A percentile compares a stretch with the other conserved stretches of the same genome.
phyloP scores from a whole-genome alignment of 108 stramenopile species.

The Pseudonitzschia pungens region DNA sequence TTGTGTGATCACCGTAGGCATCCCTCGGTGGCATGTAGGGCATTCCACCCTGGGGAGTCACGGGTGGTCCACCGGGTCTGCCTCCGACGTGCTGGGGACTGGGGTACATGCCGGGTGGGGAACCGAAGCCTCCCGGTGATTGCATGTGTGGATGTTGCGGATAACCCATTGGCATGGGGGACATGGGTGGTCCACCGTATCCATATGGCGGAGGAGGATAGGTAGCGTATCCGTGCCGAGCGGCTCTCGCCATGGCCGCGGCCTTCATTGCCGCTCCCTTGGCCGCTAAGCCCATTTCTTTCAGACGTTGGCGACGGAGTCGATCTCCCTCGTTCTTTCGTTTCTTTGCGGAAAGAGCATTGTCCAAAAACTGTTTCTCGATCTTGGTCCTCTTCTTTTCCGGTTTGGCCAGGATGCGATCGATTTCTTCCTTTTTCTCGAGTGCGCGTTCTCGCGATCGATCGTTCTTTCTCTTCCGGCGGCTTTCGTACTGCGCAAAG shows the following conservation, averaged over 20 bases:
- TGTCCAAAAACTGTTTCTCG: constrained; percentile 60
- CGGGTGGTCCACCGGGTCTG: constrained; percentile 27
- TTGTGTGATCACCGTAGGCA: constrained; percentile 19
- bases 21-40: constrained; percentile 44
- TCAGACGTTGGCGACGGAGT: constrained; percentile 66
- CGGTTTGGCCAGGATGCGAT: constrained; percentile 60
- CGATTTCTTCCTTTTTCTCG: constrained; percentile 76
- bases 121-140: constrained; percentile 49
- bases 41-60: constrained; percentile 29
- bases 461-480: constrained; percentile 69
- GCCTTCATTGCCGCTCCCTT: constrained; percentile 50
- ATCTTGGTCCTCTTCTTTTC: constrained; percentile 70
- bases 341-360: constrained; percentile 58
- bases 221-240: constrained; percentile 16
- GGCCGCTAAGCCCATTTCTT: constrained; percentile 54
- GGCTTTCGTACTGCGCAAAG: constrained; percentile 56
- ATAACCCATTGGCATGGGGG: constrained; percentile 50
- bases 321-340: constrained; percentile 87
- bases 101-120: constrained; percentile 37
- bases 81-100: constrained; percentile 32
- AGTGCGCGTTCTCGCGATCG: constrained; percentile 68
- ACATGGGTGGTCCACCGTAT: constrained; percentile 41
- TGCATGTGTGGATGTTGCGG: constrained; percentile 40
- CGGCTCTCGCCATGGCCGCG: constrained; percentile 32
- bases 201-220: constrained; percentile 28